Percentiles rank a stretch among this genome's conserved stretches.
These are phyloP conservation scores for Osmanthus fragrans DNA, from an alignment of 257 asterid genomes.

Conservation along the genomic window DNA sequence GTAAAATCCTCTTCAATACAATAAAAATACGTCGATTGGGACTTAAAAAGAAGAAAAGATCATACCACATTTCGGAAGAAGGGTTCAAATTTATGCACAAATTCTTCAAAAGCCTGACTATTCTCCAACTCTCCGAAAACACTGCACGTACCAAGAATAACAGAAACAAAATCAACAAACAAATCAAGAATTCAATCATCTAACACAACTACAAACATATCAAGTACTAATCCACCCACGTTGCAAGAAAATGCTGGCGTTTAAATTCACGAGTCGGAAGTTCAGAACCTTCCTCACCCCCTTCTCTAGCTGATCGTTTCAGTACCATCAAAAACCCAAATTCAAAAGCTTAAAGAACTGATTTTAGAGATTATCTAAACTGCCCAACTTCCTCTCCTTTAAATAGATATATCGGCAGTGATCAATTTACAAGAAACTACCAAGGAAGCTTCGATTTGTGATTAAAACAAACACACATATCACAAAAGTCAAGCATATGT, in stretches of 20 bases:
- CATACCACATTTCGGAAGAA: constrained; percentile 58
- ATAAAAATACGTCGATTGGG: not conserved
- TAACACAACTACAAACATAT: not conserved
- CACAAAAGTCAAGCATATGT: constrained; percentile 49
- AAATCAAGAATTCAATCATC: not conserved
- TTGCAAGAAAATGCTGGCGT: constrained; percentile 35
- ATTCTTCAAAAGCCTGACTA: constrained; percentile 47
- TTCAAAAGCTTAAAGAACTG: constrained; percentile 8
- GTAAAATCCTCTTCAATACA: not conserved
- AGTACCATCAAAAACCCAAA: constrained; percentile 52
- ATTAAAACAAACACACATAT: constrained; percentile 29
- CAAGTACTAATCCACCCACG: constrained; percentile 28
- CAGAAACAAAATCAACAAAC: constrained; percentile 15
- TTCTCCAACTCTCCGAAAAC: constrained; percentile 40
- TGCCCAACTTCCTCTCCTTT: constrained; percentile 30
- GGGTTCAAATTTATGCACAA: constrained; percentile 53
- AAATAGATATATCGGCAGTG: constrained; percentile 10
- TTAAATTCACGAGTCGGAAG: constrained; percentile 36
- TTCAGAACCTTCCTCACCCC: constrained; percentile 54
- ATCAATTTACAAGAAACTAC: constrained; percentile 43
- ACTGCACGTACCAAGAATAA: constrained; percentile 36
- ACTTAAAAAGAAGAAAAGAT: not conserved
- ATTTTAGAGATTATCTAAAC: constrained; percentile 24
- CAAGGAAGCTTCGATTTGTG: constrained; percentile 51
- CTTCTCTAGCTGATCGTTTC: constrained; percentile 53